Conservation (phyloP, 495 filamentous ascomycete species). For the Durotheca rogersii region DNA sequence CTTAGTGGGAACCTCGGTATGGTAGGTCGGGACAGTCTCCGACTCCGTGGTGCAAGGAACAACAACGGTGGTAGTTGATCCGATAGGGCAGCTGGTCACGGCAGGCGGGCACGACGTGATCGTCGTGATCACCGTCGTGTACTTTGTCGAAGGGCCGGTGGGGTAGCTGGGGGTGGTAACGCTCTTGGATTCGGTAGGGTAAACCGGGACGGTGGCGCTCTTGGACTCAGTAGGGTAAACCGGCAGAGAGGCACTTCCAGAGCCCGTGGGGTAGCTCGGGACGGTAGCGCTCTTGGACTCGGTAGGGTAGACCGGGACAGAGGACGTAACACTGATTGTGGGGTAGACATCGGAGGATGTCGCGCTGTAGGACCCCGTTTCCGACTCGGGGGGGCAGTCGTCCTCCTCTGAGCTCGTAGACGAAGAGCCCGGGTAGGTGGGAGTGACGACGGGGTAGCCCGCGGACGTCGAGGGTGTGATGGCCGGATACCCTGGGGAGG, state of each 20-base stretch:
- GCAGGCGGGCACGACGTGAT: conserved; percentile 52
- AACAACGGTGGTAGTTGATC: conserved; percentile 21
- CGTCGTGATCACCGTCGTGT: conserved; percentile 37
- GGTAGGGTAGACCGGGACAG: background rate
- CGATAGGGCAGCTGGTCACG: conserved; percentile 55
- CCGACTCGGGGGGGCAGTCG: conserved; percentile 28
- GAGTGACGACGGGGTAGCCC: background rate
- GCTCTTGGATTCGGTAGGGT: conserved; percentile 12
- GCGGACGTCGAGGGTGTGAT: background rate
- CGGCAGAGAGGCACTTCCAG: background rate
- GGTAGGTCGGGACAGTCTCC: conserved; percentile 10
- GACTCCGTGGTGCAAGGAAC: conserved; percentile 18
- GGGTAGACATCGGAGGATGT: conserved; percentile 8
- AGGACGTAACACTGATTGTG: conserved; percentile 1
- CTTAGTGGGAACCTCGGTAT: conserved; percentile 1
- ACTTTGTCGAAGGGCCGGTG: conserved; percentile 7
- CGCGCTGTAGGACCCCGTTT: conserved; percentile 11
- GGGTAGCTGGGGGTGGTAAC: conserved; percentile 9
- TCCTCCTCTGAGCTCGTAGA: conserved; percentile 21
- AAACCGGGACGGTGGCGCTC: background rate
- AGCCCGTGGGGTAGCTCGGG: background rate
- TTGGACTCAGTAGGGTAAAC: background rate
- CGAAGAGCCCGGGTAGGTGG: background rate
- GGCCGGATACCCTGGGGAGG: conserved; percentile 25
- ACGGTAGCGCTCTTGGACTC: background rate